A percentile compares a stretch with the other conserved stretches of the same genome.
These are phyloP conservation scores for Leucaena leucocephala DNA, from an alignment of 306 rosid genomes.

Conservation along the genomic window DNA sequence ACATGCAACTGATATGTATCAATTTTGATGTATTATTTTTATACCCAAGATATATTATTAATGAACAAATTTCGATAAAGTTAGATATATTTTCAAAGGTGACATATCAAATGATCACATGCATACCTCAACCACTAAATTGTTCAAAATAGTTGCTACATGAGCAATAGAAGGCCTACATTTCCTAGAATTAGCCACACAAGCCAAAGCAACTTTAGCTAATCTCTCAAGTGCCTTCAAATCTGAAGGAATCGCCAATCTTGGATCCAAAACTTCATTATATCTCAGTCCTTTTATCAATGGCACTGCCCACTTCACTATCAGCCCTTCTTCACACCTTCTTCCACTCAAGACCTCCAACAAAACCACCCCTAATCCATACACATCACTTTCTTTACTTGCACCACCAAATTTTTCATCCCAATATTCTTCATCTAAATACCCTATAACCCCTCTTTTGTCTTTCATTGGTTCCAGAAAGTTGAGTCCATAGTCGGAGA, in stretches of 20 bases:
- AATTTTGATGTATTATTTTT: background rate
- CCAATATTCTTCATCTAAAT: slow-evolving; percentile 82
- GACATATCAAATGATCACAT: background rate
- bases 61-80: background rate
- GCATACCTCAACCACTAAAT: slow-evolving; percentile 55
- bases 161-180: slow-evolving; percentile 76
- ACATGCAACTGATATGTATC: background rate
- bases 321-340: slow-evolving; percentile 60
- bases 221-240: slow-evolving; percentile 55
- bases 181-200: slow-evolving; percentile 76
- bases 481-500: slow-evolving; percentile 73
- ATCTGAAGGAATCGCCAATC: slow-evolving; percentile 57
- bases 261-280: slow-evolving; percentile 67
- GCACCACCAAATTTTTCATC: slow-evolving; percentile 28
- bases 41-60: background rate
- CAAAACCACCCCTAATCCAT: slow-evolving; percentile 80
- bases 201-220: slow-evolving; percentile 86
- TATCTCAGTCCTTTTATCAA: slow-evolving; percentile 66
- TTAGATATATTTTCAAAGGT: background rate
- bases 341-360: slow-evolving; percentile 88
- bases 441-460: slow-evolving; percentile 56
- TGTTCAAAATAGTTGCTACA: slow-evolving; percentile 71
- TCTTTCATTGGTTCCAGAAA: slow-evolving; percentile 56
- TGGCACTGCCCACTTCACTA: slow-evolving; percentile 82
- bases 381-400: slow-evolving; percentile 79